Evolutionary conservation across 257 asterid species (phyloP).

Genomic region (Agastache rugosa): DNA sequence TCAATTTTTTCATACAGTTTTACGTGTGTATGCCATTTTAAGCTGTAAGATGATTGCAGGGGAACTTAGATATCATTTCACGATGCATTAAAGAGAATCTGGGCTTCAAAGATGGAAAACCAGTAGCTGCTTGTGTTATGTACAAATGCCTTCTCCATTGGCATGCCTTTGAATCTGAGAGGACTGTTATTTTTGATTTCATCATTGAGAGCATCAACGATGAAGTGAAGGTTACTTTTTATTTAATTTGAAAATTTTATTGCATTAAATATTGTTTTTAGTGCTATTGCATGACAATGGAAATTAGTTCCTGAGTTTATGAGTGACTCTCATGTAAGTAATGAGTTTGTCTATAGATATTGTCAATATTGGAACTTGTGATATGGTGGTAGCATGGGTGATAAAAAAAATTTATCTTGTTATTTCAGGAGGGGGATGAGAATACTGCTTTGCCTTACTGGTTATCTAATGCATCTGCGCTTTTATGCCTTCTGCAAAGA

Average conservation of each 20-base stretch:
- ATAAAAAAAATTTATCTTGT: conserved; percentile 26
- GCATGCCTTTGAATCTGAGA: conserved; percentile 96
- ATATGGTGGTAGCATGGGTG: conserved; percentile 22
- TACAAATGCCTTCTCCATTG: conserved; percentile 94
- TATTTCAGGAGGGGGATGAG: conserved; percentile 82
- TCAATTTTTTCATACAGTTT: neutral
- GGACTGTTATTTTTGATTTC: conserved; percentile 88
- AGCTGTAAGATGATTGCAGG: conserved; percentile 53
- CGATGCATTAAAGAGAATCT: conserved; percentile 87
- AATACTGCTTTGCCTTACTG: conserved; percentile 84
- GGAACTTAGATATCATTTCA: conserved; percentile 72
- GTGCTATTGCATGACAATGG: conserved; percentile 19
- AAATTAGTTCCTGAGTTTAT: conserved; percentile 21
- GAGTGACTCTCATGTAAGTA: neutral
- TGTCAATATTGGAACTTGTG: conserved; percentile 15
- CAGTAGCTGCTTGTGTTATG: conserved; percentile 92
- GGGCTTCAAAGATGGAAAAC: conserved; percentile 94
- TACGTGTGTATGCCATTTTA: conserved; percentile 22
- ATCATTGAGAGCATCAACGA: conserved; percentile 82
- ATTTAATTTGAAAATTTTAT: conserved; percentile 12
- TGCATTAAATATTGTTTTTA: conserved; percentile 14
- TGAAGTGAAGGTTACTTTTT: conserved; percentile 73
- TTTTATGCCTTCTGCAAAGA: conserved; percentile 92
- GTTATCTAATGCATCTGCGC: conserved; percentile 95
- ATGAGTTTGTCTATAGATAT: conserved; percentile 18